Conservation (phyloP, 176 grass and related monocot genomes). For the Oryza meridionalis region DNA sequence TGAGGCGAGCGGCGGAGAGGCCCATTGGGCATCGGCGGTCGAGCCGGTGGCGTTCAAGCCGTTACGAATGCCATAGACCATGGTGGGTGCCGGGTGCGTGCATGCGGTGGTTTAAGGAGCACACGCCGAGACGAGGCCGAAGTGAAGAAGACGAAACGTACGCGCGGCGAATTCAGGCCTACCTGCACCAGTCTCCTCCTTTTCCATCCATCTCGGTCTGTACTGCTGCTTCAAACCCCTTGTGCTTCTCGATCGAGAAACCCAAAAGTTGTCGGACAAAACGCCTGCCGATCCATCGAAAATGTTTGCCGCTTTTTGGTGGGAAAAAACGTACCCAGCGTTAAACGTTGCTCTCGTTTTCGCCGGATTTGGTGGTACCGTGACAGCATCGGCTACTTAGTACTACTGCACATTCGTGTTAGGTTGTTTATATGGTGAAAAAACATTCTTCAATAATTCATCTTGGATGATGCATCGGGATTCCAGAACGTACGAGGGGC, state of each 20-base stretch:
- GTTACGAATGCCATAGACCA: background rate
- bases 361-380: background rate
- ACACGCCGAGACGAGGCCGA: background rate
- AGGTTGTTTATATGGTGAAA: background rate
- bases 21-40: conserved; percentile 30
- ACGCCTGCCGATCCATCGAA: background rate
- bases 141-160: background rate
- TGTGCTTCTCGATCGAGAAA: conserved; percentile 13
- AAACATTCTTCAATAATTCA: background rate
- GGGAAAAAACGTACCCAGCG: background rate
- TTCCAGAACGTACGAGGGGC: too few relatives aligned
- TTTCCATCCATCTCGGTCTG: background rate
- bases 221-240: background rate
- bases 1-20: background rate
- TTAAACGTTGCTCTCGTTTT: background rate
- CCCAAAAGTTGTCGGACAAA: background rate
- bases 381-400: background rate
- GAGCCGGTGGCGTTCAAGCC: background rate
- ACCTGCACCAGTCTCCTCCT: conserved; percentile 28
- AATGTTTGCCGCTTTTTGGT: background rate
- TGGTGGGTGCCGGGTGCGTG: background rate
- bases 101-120: background rate
- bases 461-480: background rate
- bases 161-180: conserved; percentile 38
- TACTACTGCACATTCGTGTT: background rate